These are phyloP conservation scores for Pistacia atlantica DNA, from an alignment of 345 rosid species.

Conservation along the genomic window DNA sequence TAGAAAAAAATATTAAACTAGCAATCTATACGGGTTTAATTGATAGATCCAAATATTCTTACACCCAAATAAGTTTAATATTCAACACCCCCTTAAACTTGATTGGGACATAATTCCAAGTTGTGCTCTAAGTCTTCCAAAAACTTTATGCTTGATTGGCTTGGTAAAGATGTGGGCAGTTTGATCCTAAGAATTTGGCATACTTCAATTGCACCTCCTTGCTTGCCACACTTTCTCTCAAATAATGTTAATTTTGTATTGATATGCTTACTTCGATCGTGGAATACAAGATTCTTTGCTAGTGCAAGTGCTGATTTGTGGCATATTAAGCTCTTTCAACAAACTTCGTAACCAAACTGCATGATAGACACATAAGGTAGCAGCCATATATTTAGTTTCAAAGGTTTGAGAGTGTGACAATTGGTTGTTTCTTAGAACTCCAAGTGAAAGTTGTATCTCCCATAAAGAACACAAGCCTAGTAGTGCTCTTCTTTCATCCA, in stretches of 20 bases:
- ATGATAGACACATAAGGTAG: background rate
- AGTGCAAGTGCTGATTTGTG: background rate
- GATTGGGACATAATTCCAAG: no score
- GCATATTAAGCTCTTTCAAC: background rate
- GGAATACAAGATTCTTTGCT: background rate
- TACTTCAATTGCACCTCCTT: no score
- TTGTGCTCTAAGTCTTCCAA: no score
- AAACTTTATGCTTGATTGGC: no score
- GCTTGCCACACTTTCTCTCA: background rate
- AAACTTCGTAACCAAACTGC: background rate
- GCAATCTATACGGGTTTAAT: no score
- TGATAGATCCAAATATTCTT: no score
- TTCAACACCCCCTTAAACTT: no score
- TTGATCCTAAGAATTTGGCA: no score
- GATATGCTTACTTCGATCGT: background rate
- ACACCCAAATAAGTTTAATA: no score
- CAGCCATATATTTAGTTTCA: background rate
- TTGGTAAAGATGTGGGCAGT: no score
- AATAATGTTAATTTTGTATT: background rate
- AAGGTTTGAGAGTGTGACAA: background rate
- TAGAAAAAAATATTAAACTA: no score
- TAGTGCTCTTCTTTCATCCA: background rate
- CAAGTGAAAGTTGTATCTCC: background rate
- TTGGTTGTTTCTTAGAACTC: background rate
- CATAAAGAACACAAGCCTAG: background rate